These are phyloP conservation scores for Spathaspora gorwiae DNA, from an alignment of 805 yeast genomes.

Conservation along the genomic window DNA sequence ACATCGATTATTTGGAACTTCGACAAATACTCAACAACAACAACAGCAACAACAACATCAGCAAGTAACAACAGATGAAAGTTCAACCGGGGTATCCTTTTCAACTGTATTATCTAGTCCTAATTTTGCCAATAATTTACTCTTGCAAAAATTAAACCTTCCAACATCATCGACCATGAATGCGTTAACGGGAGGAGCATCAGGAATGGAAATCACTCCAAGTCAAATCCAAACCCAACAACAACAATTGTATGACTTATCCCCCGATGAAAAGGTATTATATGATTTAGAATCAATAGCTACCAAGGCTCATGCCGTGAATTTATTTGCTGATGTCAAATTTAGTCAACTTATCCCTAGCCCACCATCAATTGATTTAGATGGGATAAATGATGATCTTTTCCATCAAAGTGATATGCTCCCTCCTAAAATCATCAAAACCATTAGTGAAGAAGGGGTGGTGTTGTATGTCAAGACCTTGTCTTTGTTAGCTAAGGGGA, in stretches of 20 bases:
- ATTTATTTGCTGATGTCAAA: slow-evolving; percentile 86
- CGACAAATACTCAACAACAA: slow-evolving; percentile 3
- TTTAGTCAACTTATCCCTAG: slow-evolving; percentile 78
- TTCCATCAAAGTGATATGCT: slow-evolving; percentile 39
- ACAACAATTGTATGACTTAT: background rate
- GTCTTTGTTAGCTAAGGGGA: slow-evolving; percentile 77
- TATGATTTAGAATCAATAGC: slow-evolving; percentile 65
- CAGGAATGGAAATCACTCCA: slow-evolving; percentile 1
- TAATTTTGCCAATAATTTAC: slow-evolving; percentile 30
- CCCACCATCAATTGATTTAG: slow-evolving; percentile 45
- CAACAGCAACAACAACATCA: slow-evolving; percentile 1
- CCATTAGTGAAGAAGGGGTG: slow-evolving; percentile 80
- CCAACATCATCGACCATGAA: slow-evolving; percentile 22
- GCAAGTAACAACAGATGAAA: background rate
- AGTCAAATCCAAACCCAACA: background rate
- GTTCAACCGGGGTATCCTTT: slow-evolving; percentile 6
- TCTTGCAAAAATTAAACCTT: slow-evolving; percentile 30
- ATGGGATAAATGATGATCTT: slow-evolving; percentile 33
- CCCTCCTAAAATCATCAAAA: slow-evolving; percentile 53
- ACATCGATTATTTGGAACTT: slow-evolving; percentile 64
- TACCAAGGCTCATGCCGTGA: slow-evolving; percentile 86
- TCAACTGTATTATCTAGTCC: slow-evolving; percentile 23
- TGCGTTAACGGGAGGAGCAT: background rate
- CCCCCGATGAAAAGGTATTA: slow-evolving; percentile 32
- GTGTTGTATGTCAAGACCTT: slow-evolving; percentile 80